phyloP scores from a whole-genome alignment of 2,329 filamentous ascomycete species.

The Aspergillus felis region DNA sequence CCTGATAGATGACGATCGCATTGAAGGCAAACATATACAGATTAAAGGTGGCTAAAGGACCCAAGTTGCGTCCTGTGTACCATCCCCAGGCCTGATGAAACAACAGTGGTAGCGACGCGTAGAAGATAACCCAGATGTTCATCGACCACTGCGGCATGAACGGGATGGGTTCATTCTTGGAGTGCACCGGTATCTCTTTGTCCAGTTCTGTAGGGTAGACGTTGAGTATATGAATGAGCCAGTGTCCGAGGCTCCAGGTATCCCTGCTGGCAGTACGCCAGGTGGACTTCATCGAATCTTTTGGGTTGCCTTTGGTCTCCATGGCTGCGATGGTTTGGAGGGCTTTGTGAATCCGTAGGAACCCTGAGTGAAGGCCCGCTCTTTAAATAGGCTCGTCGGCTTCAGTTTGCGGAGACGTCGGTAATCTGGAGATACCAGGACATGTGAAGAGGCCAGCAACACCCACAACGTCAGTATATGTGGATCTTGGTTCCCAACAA shows the following conservation, averaged over 20 bases:
- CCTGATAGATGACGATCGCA: conserved; percentile 37
- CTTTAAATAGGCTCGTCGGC: background rate
- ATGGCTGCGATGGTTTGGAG: background rate
- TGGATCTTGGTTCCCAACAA: background rate
- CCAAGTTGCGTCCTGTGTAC: conserved; percentile 29
- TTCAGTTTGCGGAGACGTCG: background rate
- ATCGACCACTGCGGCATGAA: conserved; percentile 34
- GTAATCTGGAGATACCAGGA: background rate
- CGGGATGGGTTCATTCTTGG: conserved; percentile 42
- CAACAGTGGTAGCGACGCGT: conserved; percentile 35
- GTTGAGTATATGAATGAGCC: conserved; percentile 29
- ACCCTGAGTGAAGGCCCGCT: background rate
- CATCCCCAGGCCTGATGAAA: conserved; percentile 35
- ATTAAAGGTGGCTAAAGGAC: conserved; percentile 27
- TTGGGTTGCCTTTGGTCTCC: conserved; percentile 13
- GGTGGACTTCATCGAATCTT: conserved; percentile 42
- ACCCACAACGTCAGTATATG: background rate
- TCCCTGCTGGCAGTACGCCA: conserved; percentile 28
- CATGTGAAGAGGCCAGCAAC: background rate
- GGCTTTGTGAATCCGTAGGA: background rate
- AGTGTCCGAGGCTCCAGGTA: conserved; percentile 31
- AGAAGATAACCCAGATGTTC: conserved; percentile 40
- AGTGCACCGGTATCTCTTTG: conserved; percentile 35
- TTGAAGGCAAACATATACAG: conserved; percentile 42
- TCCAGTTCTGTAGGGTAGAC: conserved; percentile 26